Conservation (phyloP, 768 basidiomycete species). For the Wakefieldia striispora region DNA sequence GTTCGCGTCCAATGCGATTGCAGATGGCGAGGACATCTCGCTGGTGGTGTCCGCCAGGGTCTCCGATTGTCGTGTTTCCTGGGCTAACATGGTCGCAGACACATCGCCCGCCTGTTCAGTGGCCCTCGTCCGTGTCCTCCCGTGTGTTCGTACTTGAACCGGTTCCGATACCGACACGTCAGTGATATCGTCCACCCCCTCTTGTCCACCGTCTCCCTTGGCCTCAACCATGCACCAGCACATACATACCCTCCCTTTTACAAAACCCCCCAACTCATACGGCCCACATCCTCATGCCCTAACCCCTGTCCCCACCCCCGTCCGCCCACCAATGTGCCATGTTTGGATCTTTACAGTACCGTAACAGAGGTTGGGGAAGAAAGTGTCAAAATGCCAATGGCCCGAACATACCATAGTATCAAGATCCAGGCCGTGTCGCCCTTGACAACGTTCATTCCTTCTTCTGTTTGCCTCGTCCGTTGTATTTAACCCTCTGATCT, state of each 20-base stretch:
- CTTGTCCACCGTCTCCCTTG: constrained; percentile 21
- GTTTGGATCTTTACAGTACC: constrained; percentile 90
- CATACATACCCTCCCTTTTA: constrained; percentile 45
- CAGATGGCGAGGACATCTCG: constrained; percentile 69
- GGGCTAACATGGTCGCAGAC: constrained; percentile 61
- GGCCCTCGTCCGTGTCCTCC: constrained; percentile 15
- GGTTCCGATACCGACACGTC: too few species aligned
- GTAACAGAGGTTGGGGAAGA: too few species aligned
- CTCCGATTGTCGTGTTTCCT: neutral
- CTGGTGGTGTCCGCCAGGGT: constrained; percentile 4
- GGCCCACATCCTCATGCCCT: constrained; percentile 60
- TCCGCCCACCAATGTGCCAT: constrained; percentile 24
- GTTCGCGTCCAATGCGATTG: constrained; percentile 77
- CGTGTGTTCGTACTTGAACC: neutral
- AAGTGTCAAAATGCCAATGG: too few species aligned
- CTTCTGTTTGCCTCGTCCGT: too few species aligned
- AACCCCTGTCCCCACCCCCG: neutral
- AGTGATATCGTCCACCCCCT: too few species aligned
- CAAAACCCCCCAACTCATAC: constrained; percentile 75
- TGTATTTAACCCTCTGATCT: too few species aligned
- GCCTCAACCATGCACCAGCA: constrained; percentile 76
- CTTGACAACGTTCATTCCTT: too few species aligned
- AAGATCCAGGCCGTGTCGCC: too few species aligned
- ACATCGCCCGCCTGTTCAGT: constrained; percentile 73
- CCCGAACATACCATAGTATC: too few species aligned